Evolutionary conservation across 2,329 filamentous ascomycete genomes (phyloP).

Genomic region (Scytalidium sp.): DNA sequence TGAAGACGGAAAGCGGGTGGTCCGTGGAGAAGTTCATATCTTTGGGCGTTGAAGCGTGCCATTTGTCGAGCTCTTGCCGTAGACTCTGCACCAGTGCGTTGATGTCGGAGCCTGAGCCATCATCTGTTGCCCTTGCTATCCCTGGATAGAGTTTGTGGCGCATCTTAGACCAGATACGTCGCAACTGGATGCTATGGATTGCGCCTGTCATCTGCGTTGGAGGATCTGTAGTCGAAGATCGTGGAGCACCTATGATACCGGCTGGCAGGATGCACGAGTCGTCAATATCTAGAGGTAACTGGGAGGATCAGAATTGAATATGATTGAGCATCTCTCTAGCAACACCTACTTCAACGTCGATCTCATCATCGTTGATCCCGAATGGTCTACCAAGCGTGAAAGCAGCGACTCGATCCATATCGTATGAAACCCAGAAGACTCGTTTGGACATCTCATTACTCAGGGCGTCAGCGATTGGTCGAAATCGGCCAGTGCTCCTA

Average conservation of each 20-base stretch:
- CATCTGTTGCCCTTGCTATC: conserved; percentile 32
- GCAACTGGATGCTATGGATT: conserved; percentile 16
- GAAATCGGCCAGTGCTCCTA: conserved; percentile 19
- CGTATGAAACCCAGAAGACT: conserved; percentile 31
- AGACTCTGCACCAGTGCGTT: not conserved
- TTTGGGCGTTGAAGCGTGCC: not conserved
- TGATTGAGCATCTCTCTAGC: not conserved
- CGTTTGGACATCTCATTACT: conserved; percentile 26
- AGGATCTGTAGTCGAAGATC: no score
- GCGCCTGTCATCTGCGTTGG: conserved; percentile 20
- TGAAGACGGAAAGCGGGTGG: conserved; percentile 27
- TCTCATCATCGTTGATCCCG: conserved; percentile 22
- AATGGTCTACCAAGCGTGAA: conserved; percentile 28
- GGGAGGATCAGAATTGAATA: not conserved
- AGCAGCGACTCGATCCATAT: conserved; percentile 29
- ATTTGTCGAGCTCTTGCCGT: not conserved
- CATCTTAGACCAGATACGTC: conserved; percentile 10
- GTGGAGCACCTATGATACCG: no score
- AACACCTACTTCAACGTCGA: conserved; percentile 23
- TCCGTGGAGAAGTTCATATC: not conserved
- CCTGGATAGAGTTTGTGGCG: conserved; percentile 35
- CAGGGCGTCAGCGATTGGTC: conserved; percentile 12
- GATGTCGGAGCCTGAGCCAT: no score
- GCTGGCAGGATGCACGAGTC: not conserved
- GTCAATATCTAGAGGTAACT: not conserved